Percentiles rank a stretch among this genome's conserved stretches.
phyloP scores from a whole-genome alignment of 345 rosid species.

The Pugionium cornutum region DNA sequence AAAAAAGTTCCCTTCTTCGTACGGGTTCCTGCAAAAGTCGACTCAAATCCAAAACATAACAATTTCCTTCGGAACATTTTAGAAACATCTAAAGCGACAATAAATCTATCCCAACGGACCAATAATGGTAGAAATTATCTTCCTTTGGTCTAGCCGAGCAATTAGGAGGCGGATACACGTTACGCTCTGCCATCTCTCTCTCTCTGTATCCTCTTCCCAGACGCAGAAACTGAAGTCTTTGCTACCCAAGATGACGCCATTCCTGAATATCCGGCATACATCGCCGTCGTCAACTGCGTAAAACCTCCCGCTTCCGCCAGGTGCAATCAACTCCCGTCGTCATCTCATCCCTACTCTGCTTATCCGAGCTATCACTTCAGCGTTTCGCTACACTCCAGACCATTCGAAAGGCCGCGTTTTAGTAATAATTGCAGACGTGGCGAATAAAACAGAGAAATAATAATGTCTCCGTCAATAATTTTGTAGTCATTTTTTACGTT shows the following conservation, averaged over 20 bases:
- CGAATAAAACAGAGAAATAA: background rate
- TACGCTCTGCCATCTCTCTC: slow-evolving; percentile 82
- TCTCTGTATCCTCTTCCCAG: slow-evolving; percentile 88
- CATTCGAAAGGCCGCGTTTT: slow-evolving; percentile 31
- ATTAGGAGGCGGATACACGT: slow-evolving; percentile 69
- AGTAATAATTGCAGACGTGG: slow-evolving; percentile 30
- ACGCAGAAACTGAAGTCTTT: slow-evolving; percentile 76
- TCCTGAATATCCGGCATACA: slow-evolving; percentile 42
- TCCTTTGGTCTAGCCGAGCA: slow-evolving; percentile 94
- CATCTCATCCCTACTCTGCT: slow-evolving; percentile 25
- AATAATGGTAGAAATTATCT: slow-evolving; percentile 83
- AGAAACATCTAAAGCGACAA: background rate
- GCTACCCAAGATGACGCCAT: slow-evolving; percentile 72
- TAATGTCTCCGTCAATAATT: background rate
- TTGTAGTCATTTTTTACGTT: too few relatives aligned
- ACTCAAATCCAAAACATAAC: background rate
- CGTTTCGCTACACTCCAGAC: slow-evolving; percentile 18
- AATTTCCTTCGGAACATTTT: background rate
- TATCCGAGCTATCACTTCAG: slow-evolving; percentile 33
- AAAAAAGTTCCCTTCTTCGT: slow-evolving; percentile 84
- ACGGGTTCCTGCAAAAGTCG: slow-evolving; percentile 71
- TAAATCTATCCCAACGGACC: slow-evolving; percentile 65
- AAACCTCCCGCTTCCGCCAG: slow-evolving; percentile 44
- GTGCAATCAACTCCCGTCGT: slow-evolving; percentile 37
- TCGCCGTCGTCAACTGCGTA: slow-evolving; percentile 42